phyloP scores from a whole-genome alignment of 306 rosid genomes.

The Lathyrus oleraceus region DNA sequence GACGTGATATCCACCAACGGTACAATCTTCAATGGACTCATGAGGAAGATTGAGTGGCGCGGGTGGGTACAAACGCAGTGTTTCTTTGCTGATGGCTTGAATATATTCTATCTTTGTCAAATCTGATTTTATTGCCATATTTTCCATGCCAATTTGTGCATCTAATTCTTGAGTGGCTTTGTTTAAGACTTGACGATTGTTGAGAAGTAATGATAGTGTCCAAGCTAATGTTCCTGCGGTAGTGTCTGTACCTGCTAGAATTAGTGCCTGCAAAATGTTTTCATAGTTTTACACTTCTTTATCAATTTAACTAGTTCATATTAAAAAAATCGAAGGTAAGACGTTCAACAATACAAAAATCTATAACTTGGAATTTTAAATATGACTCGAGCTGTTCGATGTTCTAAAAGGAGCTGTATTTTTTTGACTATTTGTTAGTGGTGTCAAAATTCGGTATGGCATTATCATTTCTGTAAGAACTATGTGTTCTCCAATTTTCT shows the following conservation, averaged over 20 bases:
- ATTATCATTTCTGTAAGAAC: too few relatives aligned
- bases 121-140: constrained; percentile 38
- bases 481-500: too few relatives aligned
- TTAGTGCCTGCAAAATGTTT: constrained; percentile 20
- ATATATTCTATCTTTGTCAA: constrained; percentile 43
- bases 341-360: too few relatives aligned
- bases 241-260: constrained; percentile 40
- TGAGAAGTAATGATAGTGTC: constrained; percentile 40
- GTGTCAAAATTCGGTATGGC: too few relatives aligned
- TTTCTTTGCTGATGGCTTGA: constrained; percentile 54
- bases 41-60: constrained; percentile 44
- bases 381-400: too few relatives aligned
- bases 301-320: not conserved
- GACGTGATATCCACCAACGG: constrained; percentile 45
- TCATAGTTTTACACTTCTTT: not conserved
- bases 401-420: too few relatives aligned
- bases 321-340: not conserved
- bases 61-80: constrained; percentile 52
- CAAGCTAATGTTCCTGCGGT: constrained; percentile 37
- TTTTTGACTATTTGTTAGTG: too few relatives aligned
- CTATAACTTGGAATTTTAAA: too few relatives aligned
- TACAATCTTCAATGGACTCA: constrained; percentile 47
- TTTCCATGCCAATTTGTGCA: constrained; percentile 8
- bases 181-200: constrained; percentile 28
- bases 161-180: constrained; percentile 41